Percentiles rank a stretch among this genome's conserved stretches.
These are phyloP conservation scores for Tetrapyrgos nigripes DNA, from an alignment of 1,284 basidiomycete species.

Conservation along the genomic window DNA sequence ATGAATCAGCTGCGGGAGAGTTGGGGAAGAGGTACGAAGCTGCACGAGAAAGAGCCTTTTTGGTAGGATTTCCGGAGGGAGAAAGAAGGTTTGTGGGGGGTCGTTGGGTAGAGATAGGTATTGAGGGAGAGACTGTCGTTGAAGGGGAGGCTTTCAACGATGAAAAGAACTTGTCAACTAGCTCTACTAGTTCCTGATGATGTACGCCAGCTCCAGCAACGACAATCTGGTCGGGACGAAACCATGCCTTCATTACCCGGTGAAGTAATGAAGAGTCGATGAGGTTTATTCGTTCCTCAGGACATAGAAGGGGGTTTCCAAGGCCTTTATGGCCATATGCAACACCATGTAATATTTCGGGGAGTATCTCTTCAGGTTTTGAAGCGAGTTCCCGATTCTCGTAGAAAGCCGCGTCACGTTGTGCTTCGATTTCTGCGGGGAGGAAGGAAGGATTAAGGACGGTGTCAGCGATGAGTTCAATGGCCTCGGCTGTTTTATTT, in stretches of 20 bases:
- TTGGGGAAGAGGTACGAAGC: conserved; percentile 74
- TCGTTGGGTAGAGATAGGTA: conserved; percentile 40
- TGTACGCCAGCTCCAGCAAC: conserved; percentile 93
- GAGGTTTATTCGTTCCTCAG: conserved; percentile 79
- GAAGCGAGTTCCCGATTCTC: conserved; percentile 89
- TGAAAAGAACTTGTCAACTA: conserved; percentile 87
- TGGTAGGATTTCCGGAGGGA: conserved; percentile 57
- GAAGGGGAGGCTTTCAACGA: conserved; percentile 56
- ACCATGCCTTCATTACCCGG: conserved; percentile 84
- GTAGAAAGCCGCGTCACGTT: conserved; percentile 91
- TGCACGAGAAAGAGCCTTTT: conserved; percentile 76
- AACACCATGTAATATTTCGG: conserved; percentile 88
- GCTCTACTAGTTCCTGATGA: conserved; percentile 88
- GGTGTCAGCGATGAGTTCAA: conserved; percentile 93
- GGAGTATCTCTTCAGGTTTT: conserved; percentile 96
- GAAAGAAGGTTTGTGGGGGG: conserved; percentile 60
- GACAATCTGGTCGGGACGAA: conserved; percentile 92
- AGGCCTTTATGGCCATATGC: conserved; percentile 85
- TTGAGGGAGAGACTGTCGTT: conserved; percentile 26
- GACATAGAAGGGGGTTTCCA: conserved; percentile 91
- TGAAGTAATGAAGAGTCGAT: conserved; percentile 75
- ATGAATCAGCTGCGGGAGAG: conserved; percentile 31
- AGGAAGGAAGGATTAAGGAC: conserved; percentile 83
- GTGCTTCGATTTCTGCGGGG: conserved; percentile 82
- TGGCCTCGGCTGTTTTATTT: conserved; percentile 79